Percentiles rank a stretch among this genome's conserved stretches.
These are phyloP conservation scores for Colletotrichum lini DNA, from an alignment of 2,329 filamentous ascomycete genomes.

Conservation along the genomic window DNA sequence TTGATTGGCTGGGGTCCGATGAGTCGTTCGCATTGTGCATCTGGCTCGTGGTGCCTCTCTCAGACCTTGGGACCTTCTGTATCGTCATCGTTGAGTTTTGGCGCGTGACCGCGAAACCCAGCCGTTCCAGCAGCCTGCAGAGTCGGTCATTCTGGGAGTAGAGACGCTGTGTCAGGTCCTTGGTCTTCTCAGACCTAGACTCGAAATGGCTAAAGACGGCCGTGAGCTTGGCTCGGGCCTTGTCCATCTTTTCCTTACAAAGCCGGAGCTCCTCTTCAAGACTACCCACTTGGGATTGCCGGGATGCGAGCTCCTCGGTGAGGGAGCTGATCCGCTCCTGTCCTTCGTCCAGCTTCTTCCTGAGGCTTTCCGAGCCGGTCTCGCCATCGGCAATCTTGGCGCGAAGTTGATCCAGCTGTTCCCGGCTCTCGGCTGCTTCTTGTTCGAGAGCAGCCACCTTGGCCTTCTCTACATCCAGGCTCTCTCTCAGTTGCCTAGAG, in stretches of 20 bases:
- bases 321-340: constrained; percentile 79
- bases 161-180: constrained; percentile 86
- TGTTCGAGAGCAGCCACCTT: constrained; percentile 67
- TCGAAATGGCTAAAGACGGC: constrained; percentile 73
- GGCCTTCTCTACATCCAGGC: constrained; percentile 67
- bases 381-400: constrained; percentile 85
- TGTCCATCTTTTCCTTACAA: constrained; percentile 75
- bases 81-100: constrained; percentile 81
- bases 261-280: constrained; percentile 82
- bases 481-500: constrained; percentile 67
- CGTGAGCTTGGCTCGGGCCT: constrained; percentile 66
- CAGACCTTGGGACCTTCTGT: constrained; percentile 76
- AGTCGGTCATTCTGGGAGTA: constrained; percentile 89
- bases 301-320: constrained; percentile 78
- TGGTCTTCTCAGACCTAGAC: constrained; percentile 79
- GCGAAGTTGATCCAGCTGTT: constrained; percentile 78
- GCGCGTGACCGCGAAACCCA: constrained; percentile 86
- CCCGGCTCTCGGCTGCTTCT: constrained; percentile 75
- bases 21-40: constrained; percentile 71
- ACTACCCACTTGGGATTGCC: constrained; percentile 81
- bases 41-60: constrained; percentile 62
- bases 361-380: constrained; percentile 84
- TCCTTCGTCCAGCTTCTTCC: constrained; percentile 81
- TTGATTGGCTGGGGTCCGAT: constrained; percentile 64
- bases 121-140: constrained; percentile 84